Evolutionary conservation across 345 rosid genomes (phyloP), one percentile per base, ranked within the genome.

Genomic region (Raphanus raphanistrum): DNA sequence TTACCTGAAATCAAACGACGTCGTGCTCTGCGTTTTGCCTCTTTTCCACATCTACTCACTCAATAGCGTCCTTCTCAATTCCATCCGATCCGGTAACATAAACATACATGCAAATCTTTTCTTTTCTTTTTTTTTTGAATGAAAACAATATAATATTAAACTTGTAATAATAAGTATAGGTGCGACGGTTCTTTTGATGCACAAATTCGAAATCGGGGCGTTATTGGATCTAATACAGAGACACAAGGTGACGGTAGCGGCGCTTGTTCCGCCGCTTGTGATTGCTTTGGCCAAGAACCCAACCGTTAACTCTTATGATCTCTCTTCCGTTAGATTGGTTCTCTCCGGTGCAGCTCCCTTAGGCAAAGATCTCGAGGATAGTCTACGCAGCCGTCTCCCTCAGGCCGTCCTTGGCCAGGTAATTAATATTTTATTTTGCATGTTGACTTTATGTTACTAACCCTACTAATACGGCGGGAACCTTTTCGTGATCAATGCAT

Each of bases 341-440:
- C 89, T 90, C 7, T 94, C 98, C 0, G 98, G 98, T 64, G 98
- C 98, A 0, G 97, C 98, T 2, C 98, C 98, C 27, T 84, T 94
- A 17, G 97, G 97, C 28, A 92, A 88, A 85, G 97, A 94, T 80
- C 91, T 94, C 1, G 89, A 90, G 72, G 93, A 84, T 16, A 92
- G 88, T 73, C 91, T 94, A 16, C 79, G 86, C 11, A 74, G 62
- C 29, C 86, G 90, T 25, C 79, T 94, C 9, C 98, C 97, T 28
- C 91, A 87, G 8, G 97, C 98, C 48, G 76, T 82, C 3, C 73
- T 94, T 70, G 98, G 98, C 27, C 97, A 94, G 97, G 98, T 94
- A 29, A 15, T 52, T 94, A 29, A 15, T 52, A 16, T 2, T 58
- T 31, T 1, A 70, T 31, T 55, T 4, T 5, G 54, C 54, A 48